Evolutionary conservation across 2,329 filamentous ascomycete species (phyloP).

Genomic region (Beauveria australis): DNA sequence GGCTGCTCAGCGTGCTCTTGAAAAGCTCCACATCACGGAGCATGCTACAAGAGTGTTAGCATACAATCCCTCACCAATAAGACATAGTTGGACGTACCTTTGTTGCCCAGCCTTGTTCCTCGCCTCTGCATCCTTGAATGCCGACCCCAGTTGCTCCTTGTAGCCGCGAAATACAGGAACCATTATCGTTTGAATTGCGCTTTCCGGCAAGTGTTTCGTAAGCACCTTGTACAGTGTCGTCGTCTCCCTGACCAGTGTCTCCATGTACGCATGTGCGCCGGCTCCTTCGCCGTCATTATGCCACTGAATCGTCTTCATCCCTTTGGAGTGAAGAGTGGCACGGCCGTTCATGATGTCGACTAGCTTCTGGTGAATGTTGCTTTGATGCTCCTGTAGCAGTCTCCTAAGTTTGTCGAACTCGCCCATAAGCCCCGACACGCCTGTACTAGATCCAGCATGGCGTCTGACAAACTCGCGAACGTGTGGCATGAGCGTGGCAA

Average conservation of each 20-base stretch:
- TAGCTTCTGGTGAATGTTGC: slow-evolving; percentile 83
- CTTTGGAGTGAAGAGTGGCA: slow-evolving; percentile 63
- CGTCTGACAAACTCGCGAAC: slow-evolving; percentile 85
- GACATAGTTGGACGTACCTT: slow-evolving; percentile 45
- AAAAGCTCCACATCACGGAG: slow-evolving; percentile 69
- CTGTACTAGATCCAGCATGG: slow-evolving; percentile 49
- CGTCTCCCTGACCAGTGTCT: slow-evolving; percentile 79
- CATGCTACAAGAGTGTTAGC: slow-evolving; percentile 46
- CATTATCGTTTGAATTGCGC: slow-evolving; percentile 76
- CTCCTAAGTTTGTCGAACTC: slow-evolving; percentile 86
- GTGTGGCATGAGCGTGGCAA: slow-evolving; percentile 80
- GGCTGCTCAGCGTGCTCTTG: slow-evolving; percentile 59
- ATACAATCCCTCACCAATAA: not conserved
- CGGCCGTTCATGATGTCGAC: slow-evolving; percentile 86
- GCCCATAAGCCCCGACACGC: slow-evolving; percentile 54
- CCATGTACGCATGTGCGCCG: slow-evolving; percentile 65
- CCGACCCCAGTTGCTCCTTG: slow-evolving; percentile 66
- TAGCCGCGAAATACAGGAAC: slow-evolving; percentile 75
- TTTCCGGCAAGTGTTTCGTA: slow-evolving; percentile 70
- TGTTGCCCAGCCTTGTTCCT: slow-evolving; percentile 60
- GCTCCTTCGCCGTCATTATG: slow-evolving; percentile 37
- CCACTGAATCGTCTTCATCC: slow-evolving; percentile 70
- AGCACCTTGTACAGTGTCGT: slow-evolving; percentile 76
- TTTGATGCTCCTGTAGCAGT: slow-evolving; percentile 80
- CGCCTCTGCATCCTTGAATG: slow-evolving; percentile 57